Evolutionary conservation across 2,329 filamentous ascomycete genomes (phyloP), one percentile per base, ranked within the genome.

Genomic region (Cordyceps militaris): DNA sequence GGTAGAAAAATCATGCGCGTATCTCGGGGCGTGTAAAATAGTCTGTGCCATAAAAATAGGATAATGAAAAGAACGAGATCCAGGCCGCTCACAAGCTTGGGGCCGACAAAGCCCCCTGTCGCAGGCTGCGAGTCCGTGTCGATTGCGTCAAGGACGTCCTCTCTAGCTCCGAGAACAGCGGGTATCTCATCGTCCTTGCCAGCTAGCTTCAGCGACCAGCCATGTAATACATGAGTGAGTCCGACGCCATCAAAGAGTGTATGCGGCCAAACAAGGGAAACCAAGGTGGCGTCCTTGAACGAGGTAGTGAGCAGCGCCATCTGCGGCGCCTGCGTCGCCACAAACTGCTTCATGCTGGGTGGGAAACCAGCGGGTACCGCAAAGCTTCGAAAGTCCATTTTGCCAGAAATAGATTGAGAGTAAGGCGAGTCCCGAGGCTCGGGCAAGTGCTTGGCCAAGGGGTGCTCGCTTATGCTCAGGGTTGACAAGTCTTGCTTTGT

Each of bases 281-380:
- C 66, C 0, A 81, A 63, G 0, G 79, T 81, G 0, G 75, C 73
- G 57, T 82, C 74, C 6, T 62, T 64, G 63, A 81, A 81, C 0
- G 72, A 71, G 9, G 74, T 71, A 38, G 80, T 67, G 13, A 36
- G 48, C 11, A 58, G 9, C 4, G 48, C 48, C 16, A 58, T 47
- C 30, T 52, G 56, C 16, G 56, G 56, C 9, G 32, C 30, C 23
- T 52, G 26, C 9, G 9, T 28, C 23, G 28, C 42, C 32, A 58
- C 9, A 7, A 52, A 40, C 7, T 48, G 40, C 14, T 47, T 47
- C 23, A 58, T 44, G n/a, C 2, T 28, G 6, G 38, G 21, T 9
- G 42, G 49, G 21, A 47, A 47, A 21, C 19, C 42, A 7, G n/a
- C 3, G 2, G 40, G 40, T 3, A 48, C 30, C 1, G 56, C 30